These are phyloP conservation scores for Hymenoscyphus scutula DNA, from an alignment of 2,329 filamentous ascomycete species.

Conservation along the genomic window DNA sequence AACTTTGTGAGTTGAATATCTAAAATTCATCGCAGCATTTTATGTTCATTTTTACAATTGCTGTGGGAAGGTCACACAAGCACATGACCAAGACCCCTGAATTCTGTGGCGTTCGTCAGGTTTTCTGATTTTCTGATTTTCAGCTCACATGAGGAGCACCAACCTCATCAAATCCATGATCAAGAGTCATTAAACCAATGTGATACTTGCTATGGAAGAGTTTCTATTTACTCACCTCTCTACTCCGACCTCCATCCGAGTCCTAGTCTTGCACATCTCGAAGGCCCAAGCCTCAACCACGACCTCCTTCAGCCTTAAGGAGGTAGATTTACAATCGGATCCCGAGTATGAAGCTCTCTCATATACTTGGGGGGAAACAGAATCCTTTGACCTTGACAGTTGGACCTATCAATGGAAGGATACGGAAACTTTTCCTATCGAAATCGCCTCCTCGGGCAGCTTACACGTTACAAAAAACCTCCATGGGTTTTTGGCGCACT, in stretches of 20 bases:
- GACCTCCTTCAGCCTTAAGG: neutral
- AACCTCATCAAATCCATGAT: neutral
- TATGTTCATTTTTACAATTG: no score
- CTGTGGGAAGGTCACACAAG: no score
- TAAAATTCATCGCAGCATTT: no score
- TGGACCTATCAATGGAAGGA: no score
- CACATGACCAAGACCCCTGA: neutral
- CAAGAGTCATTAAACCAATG: neutral
- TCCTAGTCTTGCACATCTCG: neutral
- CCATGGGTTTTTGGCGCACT: neutral
- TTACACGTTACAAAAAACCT: neutral
- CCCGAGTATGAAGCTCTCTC: neutral
- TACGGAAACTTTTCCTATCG: neutral
- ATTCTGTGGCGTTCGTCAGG: neutral
- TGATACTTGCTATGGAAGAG: neutral
- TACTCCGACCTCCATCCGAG: neutral
- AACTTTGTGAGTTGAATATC: no score
- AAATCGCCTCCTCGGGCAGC: neutral
- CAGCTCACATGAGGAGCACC: neutral
- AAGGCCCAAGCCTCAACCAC: neutral
- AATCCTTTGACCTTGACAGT: neutral
- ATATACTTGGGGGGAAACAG: neutral
- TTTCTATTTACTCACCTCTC: neutral
- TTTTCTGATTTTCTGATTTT: no score
- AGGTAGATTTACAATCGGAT: neutral